Conservation (phyloP, 148 eudicot species). For the Pharnaceum exiguum region DNA sequence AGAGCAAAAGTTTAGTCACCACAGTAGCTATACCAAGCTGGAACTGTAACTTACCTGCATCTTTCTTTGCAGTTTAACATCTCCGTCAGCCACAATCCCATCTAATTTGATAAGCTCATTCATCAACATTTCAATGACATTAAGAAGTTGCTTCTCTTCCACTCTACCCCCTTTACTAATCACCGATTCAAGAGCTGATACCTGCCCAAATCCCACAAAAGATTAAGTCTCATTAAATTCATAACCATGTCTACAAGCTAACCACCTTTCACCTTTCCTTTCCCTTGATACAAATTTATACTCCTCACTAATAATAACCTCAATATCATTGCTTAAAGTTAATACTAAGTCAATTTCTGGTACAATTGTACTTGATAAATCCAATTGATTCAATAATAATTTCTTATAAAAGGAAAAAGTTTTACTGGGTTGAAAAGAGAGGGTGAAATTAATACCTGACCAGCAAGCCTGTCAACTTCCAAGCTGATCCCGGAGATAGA, state of each 20-base stretch:
- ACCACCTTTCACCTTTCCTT: neutral
- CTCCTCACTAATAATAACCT: neutral
- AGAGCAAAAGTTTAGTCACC: too few relatives aligned
- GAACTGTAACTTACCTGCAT: conserved; percentile 53
- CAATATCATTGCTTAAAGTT: neutral
- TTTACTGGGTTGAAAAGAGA: neutral
- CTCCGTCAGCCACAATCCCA: conserved; percentile 61
- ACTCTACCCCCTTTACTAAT: conserved; percentile 67
- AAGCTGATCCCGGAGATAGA: conserved; percentile 69
- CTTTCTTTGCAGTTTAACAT: conserved; percentile 76
- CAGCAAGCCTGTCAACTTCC: conserved; percentile 75
- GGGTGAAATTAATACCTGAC: conserved; percentile 41
- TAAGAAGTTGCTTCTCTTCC: conserved; percentile 50
- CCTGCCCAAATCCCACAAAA: conserved; percentile 41
- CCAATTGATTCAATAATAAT: too few relatives aligned
- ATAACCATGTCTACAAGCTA: neutral
- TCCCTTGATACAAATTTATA: neutral
- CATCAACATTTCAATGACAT: conserved; percentile 63
- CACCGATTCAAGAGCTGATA: conserved; percentile 62
- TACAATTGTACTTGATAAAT: neutral
- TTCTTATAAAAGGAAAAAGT: too few relatives aligned
- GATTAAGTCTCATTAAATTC: neutral
- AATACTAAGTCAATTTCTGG: neutral
- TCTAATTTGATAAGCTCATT: conserved; percentile 78
- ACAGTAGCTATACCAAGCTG: too few relatives aligned